Evolutionary conservation across 2,329 filamentous ascomycete genomes (phyloP).

Genomic region (Penicillium sp.): DNA sequence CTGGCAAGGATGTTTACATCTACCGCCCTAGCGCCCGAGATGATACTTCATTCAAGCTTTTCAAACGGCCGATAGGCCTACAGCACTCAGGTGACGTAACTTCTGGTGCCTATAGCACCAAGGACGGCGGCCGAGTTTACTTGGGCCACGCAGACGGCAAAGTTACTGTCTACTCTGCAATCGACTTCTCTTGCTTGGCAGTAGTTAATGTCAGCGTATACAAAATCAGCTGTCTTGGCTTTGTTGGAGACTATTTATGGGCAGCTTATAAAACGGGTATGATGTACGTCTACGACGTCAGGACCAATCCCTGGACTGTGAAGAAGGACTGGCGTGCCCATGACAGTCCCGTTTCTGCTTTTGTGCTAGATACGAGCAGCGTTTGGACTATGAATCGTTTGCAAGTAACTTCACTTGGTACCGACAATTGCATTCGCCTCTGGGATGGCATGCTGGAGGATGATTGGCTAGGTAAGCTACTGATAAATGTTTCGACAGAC

Average conservation of each 20-base stretch:
- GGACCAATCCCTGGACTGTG: conserved; percentile 77
- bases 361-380: conserved; percentile 76
- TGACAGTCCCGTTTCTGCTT: conserved; percentile 73
- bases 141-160: conserved; percentile 94
- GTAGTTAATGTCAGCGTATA: conserved; percentile 86
- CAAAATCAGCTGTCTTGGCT: conserved; percentile 86
- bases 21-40: conserved; percentile 72
- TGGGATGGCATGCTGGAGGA: conserved; percentile 95
- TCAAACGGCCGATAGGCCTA: conserved; percentile 68
- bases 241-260: conserved; percentile 83
- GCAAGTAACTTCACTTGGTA: conserved; percentile 83
- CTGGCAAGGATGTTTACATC: conserved; percentile 81
- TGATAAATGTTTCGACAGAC: neutral
- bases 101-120: conserved; percentile 72
- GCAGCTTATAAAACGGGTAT: conserved; percentile 92
- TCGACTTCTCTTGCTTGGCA: conserved; percentile 73
- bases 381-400: conserved; percentile 81
- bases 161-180: conserved; percentile 83
- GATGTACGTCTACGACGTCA: conserved; percentile 88
- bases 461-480: conserved; percentile 73
- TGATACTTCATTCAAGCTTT: conserved; percentile 70
- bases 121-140: conserved; percentile 75
- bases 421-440: conserved; percentile 76
- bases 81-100: conserved; percentile 82
- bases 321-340: conserved; percentile 96